Conservation (phyloP, 768 basidiomycete species). For the Psilocybe sp. region DNA sequence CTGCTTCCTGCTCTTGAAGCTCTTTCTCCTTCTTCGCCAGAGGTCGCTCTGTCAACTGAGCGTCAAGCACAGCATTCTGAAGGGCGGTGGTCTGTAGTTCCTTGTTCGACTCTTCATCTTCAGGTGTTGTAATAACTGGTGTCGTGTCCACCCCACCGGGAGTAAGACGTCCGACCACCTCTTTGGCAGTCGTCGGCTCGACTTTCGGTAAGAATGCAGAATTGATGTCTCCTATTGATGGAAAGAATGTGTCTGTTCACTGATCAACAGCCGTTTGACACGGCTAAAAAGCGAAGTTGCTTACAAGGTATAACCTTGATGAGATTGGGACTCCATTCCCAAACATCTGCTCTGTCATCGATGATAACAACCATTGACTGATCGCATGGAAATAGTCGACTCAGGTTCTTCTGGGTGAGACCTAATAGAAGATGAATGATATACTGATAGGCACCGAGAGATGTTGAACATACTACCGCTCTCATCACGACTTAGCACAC, state of each 20-base stretch:
- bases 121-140: conserved; percentile 21
- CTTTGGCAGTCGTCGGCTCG: conserved; percentile 40
- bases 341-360: conserved; percentile 97
- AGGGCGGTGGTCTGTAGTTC: conserved; percentile 52
- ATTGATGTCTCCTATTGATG: conserved; percentile 98
- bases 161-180: conserved; percentile 4
- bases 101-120: conserved; percentile 41
- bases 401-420: conserved; percentile 87
- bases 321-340: conserved; percentile 96
- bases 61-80: conserved; percentile 73
- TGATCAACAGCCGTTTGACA: conserved; percentile 13
- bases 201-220: conserved; percentile 87
- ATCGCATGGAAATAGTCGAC: conserved; percentile 93
- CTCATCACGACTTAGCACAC: conserved; percentile 91
- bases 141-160: conserved; percentile 17
- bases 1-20: conserved; percentile 47
- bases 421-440: conserved; percentile 40
- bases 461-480: conserved; percentile 76
- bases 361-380: conserved; percentile 99
- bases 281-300: conserved; percentile 11
- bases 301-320: conserved; percentile 95
- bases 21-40: conserved; percentile 86
- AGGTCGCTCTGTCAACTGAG: conserved; percentile 82
- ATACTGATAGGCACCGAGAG: neutral
- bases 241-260: conserved; percentile 87